Percentiles rank a stretch among this genome's conserved stretches.
These are phyloP conservation scores for Hypseocharis bilobata DNA, from an alignment of 441 rosid species.

Conservation along the genomic window DNA sequence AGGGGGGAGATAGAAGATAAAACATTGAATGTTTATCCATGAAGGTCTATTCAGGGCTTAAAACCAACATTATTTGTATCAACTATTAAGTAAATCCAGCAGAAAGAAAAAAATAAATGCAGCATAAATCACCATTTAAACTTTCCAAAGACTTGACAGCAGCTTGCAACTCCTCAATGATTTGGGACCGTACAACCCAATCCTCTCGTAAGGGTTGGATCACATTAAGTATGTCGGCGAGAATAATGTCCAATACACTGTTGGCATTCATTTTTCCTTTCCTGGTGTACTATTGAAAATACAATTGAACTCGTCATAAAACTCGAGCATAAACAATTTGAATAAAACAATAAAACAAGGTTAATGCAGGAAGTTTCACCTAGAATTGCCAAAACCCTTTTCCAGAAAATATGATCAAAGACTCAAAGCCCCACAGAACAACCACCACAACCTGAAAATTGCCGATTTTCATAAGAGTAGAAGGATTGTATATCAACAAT, in stretches of 20 bases:
- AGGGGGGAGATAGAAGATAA: not conserved
- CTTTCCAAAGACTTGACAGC: conserved; percentile 49
- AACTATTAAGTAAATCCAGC: not conserved
- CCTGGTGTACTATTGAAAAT: conserved; percentile 18
- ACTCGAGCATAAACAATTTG: conserved; percentile 9
- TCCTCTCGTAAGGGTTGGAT: conserved; percentile 51
- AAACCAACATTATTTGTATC: not conserved
- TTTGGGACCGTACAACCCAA: conserved; percentile 33
- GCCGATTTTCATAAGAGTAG: not conserved
- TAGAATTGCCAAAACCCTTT: conserved; percentile 3
- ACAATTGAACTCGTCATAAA: conserved; percentile 18
- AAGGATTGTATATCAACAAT: too few species aligned
- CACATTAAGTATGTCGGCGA: conserved; percentile 48
- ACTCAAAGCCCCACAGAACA: not conserved
- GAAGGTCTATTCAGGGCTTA: not conserved
- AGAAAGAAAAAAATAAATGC: not conserved
- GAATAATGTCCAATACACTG: conserved; percentile 37
- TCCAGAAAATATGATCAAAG: not conserved
- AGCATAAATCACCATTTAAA: conserved; percentile 51
- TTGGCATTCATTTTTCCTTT: conserved; percentile 37
- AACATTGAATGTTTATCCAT: not conserved
- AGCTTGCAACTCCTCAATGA: conserved; percentile 46
- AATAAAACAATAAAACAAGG: not conserved
- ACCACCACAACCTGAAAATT: conserved; percentile 6
- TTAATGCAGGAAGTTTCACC: not conserved